phyloP scores from a whole-genome alignment of 2,329 filamentous ascomycete genomes.

The Purpureocillium takamizusanense region DNA sequence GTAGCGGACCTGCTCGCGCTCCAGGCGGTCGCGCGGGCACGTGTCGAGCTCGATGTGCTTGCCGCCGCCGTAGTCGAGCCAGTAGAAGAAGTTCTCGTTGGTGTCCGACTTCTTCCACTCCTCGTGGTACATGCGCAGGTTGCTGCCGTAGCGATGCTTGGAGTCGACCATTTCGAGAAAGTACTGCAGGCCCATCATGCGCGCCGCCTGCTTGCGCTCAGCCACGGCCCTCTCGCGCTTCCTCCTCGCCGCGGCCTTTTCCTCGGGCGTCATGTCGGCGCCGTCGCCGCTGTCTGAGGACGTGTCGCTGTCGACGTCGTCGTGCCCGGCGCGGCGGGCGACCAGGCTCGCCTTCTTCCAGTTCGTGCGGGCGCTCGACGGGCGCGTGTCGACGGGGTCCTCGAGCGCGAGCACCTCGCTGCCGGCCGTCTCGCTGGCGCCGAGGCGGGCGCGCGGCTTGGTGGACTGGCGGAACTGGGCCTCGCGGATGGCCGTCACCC shows the following conservation, averaged over 20 bases:
- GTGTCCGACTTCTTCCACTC: conserved; percentile 74
- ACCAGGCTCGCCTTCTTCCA: conserved; percentile 70
- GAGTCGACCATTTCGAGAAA: conserved; percentile 78
- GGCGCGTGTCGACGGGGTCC: conserved; percentile 9
- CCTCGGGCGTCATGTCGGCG: conserved; percentile 19
- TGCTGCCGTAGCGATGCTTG: conserved; percentile 82
- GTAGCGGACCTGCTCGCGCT: conserved; percentile 75
- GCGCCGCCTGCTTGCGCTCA: conserved; percentile 56
- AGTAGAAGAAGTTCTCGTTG: conserved; percentile 86
- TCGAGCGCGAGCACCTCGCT: conserved; percentile 7
- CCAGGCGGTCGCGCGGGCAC: conserved; percentile 65
- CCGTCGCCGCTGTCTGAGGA: conserved; percentile 9
- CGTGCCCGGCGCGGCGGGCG: conserved; percentile 61
- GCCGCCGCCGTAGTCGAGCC: conserved; percentile 78
- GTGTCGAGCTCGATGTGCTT: conserved; percentile 58
- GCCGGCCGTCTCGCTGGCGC: conserved; percentile 4
- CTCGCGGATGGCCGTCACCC: conserved; percentile 57
- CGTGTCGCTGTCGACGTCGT: conserved; percentile 43
- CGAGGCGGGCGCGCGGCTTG: conserved; percentile 28
- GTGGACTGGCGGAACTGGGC: conserved; percentile 43
- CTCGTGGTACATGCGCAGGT: conserved; percentile 71
- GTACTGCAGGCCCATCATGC: conserved; percentile 78
- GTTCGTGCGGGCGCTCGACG: conserved; percentile 47
- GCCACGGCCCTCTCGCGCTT: conserved; percentile 40
- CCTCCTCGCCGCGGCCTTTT: conserved; percentile 27